Evolutionary conservation across 345 rosid species (phyloP).

Genomic region (Euphorbia peplus): DNA sequence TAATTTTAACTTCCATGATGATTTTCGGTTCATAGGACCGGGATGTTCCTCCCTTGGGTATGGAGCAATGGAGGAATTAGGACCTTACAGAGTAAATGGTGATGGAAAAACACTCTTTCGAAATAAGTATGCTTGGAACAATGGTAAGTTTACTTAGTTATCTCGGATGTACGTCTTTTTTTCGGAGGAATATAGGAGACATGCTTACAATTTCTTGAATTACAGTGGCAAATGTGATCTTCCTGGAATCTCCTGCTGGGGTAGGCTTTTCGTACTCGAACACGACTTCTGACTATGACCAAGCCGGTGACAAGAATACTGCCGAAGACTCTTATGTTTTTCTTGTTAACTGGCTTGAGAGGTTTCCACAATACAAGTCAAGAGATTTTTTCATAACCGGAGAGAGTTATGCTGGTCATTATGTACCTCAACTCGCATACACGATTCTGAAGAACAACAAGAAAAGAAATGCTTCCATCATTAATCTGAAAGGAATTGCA

Average conservation of each 20-base stretch:
- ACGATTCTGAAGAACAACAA: constrained; percentile 34
- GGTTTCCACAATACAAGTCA: constrained; percentile 38
- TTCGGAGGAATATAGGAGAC: neutral
- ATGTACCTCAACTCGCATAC: constrained; percentile 45
- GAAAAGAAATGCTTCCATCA: constrained; percentile 18
- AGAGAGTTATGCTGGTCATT: constrained; percentile 55
- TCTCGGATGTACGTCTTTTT: neutral
- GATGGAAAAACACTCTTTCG: constrained; percentile 38
- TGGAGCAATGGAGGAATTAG: constrained; percentile 54
- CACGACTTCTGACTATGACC: constrained; percentile 29
- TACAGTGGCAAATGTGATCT: constrained; percentile 44
- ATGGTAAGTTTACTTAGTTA: constrained; percentile 20
- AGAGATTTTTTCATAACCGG: constrained; percentile 38
- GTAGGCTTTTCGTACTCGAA: constrained; percentile 55
- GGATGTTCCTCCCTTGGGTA: constrained; percentile 56
- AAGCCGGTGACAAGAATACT: constrained; percentile 37
- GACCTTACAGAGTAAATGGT: constrained; percentile 47
- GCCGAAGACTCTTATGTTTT: constrained; percentile 40
- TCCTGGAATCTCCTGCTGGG: constrained; percentile 49
- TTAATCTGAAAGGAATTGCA: constrained; percentile 52
- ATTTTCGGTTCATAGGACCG: constrained; percentile 35
- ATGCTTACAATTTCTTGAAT: neutral
- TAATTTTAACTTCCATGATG: neutral
- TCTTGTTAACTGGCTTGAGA: constrained; percentile 43
- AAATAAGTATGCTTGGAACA: constrained; percentile 43